These are phyloP conservation scores for Pseudogymnoascus sp. DNA, from an alignment of 2,329 filamentous ascomycete species.

Conservation along the genomic window DNA sequence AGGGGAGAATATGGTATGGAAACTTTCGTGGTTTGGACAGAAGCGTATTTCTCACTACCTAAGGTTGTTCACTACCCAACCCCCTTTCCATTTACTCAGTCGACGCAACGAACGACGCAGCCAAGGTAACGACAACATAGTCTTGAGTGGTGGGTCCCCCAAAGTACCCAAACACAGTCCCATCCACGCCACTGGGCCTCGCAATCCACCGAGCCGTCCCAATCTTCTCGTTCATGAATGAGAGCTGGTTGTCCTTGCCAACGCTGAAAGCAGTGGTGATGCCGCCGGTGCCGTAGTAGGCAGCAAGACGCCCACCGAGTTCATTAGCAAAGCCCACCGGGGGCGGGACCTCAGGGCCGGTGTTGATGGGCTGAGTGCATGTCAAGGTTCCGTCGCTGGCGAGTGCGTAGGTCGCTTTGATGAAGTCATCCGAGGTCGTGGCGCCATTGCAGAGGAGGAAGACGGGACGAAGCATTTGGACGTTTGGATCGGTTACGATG, in stretches of 20 bases:
- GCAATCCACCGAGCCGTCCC: background rate
- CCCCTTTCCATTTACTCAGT: background rate
- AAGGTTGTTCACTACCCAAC: background rate
- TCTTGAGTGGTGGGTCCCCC: background rate
- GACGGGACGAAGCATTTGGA: background rate
- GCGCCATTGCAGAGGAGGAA: slow-evolving; percentile 2
- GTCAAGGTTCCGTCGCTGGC: background rate
- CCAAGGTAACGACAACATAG: slow-evolving; percentile 3
- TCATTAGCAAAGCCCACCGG: background rate
- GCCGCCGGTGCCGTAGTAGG: background rate
- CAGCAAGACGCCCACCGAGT: background rate
- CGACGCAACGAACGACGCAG: background rate
- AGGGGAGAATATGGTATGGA: background rate
- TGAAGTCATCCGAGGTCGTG: background rate
- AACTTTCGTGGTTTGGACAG: background rate
- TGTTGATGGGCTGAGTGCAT: slow-evolving; percentile 1
- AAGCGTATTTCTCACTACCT: background rate
- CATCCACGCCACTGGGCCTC: background rate
- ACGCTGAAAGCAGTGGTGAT: background rate
- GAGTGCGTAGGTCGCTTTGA: background rate
- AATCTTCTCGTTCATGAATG: background rate
- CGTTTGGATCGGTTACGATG: background rate
- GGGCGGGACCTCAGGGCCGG: background rate
- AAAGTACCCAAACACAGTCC: background rate
- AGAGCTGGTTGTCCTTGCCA: background rate